phyloP scores from a whole-genome alignment of 2,329 filamentous ascomycete genomes.

The Biscogniauxia marginata region DNA sequence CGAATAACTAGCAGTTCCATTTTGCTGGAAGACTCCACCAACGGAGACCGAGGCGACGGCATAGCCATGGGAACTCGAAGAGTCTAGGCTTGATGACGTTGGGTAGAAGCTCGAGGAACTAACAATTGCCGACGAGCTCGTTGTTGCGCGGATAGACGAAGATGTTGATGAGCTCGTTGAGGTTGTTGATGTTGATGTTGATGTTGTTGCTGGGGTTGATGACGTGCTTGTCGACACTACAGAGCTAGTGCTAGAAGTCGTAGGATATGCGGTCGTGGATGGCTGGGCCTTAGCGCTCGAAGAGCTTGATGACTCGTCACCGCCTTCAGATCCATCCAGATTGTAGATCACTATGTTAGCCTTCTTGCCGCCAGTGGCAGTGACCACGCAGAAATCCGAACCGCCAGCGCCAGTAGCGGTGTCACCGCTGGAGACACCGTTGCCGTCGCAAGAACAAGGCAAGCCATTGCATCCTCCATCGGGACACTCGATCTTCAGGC shows the following conservation, averaged over 20 bases:
- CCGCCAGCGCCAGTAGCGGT: constrained; percentile 62
- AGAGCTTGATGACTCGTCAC: constrained; percentile 23
- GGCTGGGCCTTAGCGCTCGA: constrained; percentile 27
- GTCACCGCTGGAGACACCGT: constrained; percentile 57
- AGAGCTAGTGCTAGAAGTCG: constrained; percentile 22
- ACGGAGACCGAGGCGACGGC: constrained; percentile 26
- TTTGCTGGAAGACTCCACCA: constrained; percentile 56
- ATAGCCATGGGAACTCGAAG: not conserved
- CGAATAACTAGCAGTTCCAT: constrained; percentile 33
- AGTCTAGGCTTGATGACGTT: constrained; percentile 5
- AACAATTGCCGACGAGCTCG: constrained; percentile 10
- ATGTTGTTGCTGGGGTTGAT: constrained; percentile 19
- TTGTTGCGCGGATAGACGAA: constrained; percentile 23
- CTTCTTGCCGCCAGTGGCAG: constrained; percentile 63
- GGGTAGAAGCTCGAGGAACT: constrained; percentile 12
- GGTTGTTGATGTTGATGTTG: constrained; percentile 24
- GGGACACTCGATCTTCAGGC: constrained; percentile 68
- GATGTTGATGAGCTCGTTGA: constrained; percentile 14
- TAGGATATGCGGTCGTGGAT: constrained; percentile 14
- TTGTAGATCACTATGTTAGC: constrained; percentile 66
- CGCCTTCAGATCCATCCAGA: constrained; percentile 42
- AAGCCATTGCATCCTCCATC: constrained; percentile 66
- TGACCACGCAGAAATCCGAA: constrained; percentile 73
- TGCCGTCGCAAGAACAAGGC: constrained; percentile 71
- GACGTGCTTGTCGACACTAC: constrained; percentile 16